Evolutionary conservation across 2,329 filamentous ascomycete genomes (phyloP), one percentile per base, ranked within the genome.

Genomic region (Hypoxylon sp.): DNA sequence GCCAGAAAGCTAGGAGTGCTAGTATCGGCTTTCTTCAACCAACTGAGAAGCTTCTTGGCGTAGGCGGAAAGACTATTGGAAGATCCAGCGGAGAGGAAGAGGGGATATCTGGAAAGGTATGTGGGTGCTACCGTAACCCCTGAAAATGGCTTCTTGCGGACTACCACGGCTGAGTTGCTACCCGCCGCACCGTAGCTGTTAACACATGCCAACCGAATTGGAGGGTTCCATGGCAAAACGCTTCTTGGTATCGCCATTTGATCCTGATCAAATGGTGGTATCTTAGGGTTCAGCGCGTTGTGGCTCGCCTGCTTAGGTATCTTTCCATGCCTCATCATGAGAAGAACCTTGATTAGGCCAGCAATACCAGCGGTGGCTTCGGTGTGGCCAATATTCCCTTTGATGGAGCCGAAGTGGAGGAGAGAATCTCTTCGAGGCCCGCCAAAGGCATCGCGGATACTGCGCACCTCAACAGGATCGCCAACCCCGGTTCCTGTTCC

Each of bases 401-500:
- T 27, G 25, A 27, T 27, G 3, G 25, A 27, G 25, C 25, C 25
- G 6, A 27, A 27, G 25, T 27, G 25, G 25, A 27, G 25, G 25
- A 27, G 25, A 27, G 41, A 12, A 53, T 56, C 9, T 47, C 67
- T 59, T 78, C 75, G 23, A 73, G 66, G 3, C 73, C 71, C 30
- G 75, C 76, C 5, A 74, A 57, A 11, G 5, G 45, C 54, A 25
- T 25, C n/a, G 7, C 45, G 32, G 23, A 57, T 32, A 21, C 54
- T 57, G 14, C 45, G 14, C 12, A 32, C 45, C 41, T 61, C 58
- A 6, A 23, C 41, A 0, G 59, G 59, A n/a, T 62, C 59, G 3
- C 59, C 59, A 9, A 68, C 71, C 2, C 65, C 14, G 0, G 74
- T 77, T 19, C 76, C 82, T 0, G 82, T 85, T 0, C 82, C 82